A percentile compares a stretch with the other conserved stretches of the same genome.
These are phyloP conservation scores for Naganishia onofrii DNA, from an alignment of 768 basidiomycete genomes.

Conservation along the genomic window DNA sequence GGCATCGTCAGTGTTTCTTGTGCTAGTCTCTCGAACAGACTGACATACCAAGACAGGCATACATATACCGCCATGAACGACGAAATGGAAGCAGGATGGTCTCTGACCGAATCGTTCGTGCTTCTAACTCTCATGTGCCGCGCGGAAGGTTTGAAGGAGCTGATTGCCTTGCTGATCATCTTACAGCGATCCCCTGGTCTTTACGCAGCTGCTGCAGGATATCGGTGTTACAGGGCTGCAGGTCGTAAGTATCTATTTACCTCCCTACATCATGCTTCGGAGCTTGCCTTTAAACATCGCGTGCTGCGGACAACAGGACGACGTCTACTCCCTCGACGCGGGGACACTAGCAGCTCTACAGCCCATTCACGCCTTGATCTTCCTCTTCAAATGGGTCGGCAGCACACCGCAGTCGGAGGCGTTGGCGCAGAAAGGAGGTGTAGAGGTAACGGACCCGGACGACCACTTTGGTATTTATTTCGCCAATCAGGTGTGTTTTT, in stretches of 20 bases:
- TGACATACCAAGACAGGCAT: background rate
- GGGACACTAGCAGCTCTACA: conserved; percentile 65
- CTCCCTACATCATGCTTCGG: background rate
- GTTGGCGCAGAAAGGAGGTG: conserved; percentile 35
- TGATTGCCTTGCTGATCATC: background rate
- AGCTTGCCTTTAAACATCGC: background rate
- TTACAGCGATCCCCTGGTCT: conserved; percentile 46
- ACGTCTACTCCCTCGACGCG: conserved; percentile 49
- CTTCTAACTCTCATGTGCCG: background rate
- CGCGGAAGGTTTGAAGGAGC: no score
- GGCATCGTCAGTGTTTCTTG: background rate
- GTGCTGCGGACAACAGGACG: conserved; percentile 42
- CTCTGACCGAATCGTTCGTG: conserved; percentile 46
- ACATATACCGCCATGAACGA: conserved; percentile 26
- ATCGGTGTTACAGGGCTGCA: conserved; percentile 50
- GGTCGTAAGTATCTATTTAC: conserved; percentile 39
- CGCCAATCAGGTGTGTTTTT: conserved; percentile 63
- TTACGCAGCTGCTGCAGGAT: conserved; percentile 46
- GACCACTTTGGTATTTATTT: conserved; percentile 68
- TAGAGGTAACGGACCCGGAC: conserved; percentile 49
- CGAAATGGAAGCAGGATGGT: conserved; percentile 50
- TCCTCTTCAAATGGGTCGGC: conserved; percentile 95
- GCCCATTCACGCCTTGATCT: conserved; percentile 85
- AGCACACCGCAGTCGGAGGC: background rate
- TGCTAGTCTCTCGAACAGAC: background rate